phyloP scores from a whole-genome alignment of 2,329 filamentous ascomycete species.

The Bipolaris bicolor region DNA sequence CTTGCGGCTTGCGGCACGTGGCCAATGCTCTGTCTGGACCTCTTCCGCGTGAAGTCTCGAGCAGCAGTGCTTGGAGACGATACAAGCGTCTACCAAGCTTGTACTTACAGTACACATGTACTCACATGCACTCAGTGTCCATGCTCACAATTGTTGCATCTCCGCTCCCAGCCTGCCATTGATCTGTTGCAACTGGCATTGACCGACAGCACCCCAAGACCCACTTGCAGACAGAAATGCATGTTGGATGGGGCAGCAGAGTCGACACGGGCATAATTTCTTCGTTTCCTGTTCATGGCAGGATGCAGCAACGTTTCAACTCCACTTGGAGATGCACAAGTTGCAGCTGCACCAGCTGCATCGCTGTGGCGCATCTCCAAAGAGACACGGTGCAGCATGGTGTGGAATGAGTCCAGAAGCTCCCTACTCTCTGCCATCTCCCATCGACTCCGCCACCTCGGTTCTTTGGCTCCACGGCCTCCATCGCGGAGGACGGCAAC shows the following conservation, averaged over 20 bases:
- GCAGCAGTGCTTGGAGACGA: not conserved
- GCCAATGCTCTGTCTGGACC: constrained; percentile 2
- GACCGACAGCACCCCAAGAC: not conserved
- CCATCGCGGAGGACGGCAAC: constrained; percentile 31
- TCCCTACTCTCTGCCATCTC: constrained; percentile 3
- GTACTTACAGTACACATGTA: not conserved
- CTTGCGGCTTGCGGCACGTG: constrained; percentile 3
- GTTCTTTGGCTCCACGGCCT: constrained; percentile 10
- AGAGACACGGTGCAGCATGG: not conserved
- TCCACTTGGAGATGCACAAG: constrained; percentile 9
- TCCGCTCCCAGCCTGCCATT: not conserved
- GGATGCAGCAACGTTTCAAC: constrained; percentile 16
- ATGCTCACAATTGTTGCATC: not conserved
- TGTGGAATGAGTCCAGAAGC: constrained; percentile 13
- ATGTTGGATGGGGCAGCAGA: not conserved
- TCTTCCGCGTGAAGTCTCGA: constrained; percentile 6
- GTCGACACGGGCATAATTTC: not conserved
- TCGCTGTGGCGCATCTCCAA: constrained; percentile 1
- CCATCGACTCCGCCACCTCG: constrained; percentile 20
- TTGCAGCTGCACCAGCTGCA: constrained; percentile 14
- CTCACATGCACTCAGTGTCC: not conserved
- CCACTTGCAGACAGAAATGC: not conserved
- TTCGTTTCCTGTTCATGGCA: constrained; percentile 8
- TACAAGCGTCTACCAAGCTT: not conserved
- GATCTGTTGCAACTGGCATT: not conserved